Evolutionary conservation across 1,284 basidiomycete genomes (phyloP).

Genomic region (Rhizopogon hawkerae): DNA sequence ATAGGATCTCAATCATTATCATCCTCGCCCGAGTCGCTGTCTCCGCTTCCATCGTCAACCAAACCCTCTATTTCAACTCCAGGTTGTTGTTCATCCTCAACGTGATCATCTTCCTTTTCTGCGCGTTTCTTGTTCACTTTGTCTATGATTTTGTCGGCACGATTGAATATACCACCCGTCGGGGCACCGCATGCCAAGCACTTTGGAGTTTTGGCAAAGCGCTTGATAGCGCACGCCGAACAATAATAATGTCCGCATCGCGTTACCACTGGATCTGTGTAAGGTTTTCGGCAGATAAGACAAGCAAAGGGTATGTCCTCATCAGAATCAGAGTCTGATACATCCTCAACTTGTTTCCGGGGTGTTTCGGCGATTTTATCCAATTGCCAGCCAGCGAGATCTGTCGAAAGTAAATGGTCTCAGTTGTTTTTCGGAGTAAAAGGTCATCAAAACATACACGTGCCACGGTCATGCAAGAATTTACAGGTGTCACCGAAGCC

Average conservation of each 20-base stretch:
- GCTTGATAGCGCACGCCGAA: slow-evolving; percentile 86
- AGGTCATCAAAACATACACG: slow-evolving; percentile 46
- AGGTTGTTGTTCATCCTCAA: slow-evolving; percentile 14
- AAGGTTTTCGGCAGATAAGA: slow-evolving; percentile 89
- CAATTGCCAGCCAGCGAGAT: slow-evolving; percentile 97
- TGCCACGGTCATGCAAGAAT: slow-evolving; percentile 84
- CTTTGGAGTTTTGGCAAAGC: slow-evolving; percentile 90
- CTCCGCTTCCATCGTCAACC: slow-evolving; percentile 28
- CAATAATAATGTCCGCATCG: slow-evolving; percentile 98
- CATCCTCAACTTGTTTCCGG: slow-evolving; percentile 50
- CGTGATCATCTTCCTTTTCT: slow-evolving; percentile 37
- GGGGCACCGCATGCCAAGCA: slow-evolving; percentile 92
- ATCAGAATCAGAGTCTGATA: slow-evolving; percentile 54
- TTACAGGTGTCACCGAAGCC: slow-evolving; percentile 99
- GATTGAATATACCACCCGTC: slow-evolving; percentile 92
- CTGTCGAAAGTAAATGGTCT: slow-evolving; percentile 39
- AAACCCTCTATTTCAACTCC: slow-evolving; percentile 61
- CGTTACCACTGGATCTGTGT: slow-evolving; percentile 92
- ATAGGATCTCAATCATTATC: slow-evolving; percentile 12
- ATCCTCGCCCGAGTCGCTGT: slow-evolving; percentile 30
- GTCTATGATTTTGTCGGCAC: slow-evolving; percentile 75
- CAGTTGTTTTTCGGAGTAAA: slow-evolving; percentile 5
- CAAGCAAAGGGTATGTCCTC: slow-evolving; percentile 98
- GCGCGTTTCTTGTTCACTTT: slow-evolving; percentile 62
- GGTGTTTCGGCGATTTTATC: slow-evolving; percentile 76